These are phyloP conservation scores for Penicillium tannophilum DNA, from an alignment of 495 filamentous ascomycete species.

Conservation along the genomic window DNA sequence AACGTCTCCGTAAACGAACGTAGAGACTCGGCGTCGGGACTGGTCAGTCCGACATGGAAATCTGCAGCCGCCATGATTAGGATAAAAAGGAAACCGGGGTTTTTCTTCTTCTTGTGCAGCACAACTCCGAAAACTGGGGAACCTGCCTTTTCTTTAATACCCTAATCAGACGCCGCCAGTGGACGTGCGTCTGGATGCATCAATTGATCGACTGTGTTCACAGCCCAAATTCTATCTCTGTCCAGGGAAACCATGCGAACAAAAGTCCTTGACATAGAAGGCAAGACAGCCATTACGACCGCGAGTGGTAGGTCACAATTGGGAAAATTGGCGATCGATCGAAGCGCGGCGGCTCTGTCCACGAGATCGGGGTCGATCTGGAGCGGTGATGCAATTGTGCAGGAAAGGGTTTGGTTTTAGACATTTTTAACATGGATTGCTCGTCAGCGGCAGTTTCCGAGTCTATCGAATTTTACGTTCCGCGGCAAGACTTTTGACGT, in stretches of 20 bases:
- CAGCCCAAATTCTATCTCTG: slow-evolving; percentile 4
- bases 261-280: slow-evolving; percentile 8
- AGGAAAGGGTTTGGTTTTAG: slow-evolving; percentile 15
- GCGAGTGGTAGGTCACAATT: slow-evolving; percentile 24
- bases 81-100: not conserved
- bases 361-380: slow-evolving; percentile 22
- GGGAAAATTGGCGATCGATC: slow-evolving; percentile 25
- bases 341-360: slow-evolving; percentile 13
- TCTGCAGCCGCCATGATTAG: slow-evolving; percentile 21
- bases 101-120: not conserved
- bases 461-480: slow-evolving; percentile 28
- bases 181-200: slow-evolving; percentile 22
- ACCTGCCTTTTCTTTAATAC: slow-evolving; percentile 20
- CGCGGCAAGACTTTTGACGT: slow-evolving; percentile 4
- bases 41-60: slow-evolving; percentile 16
- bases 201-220: slow-evolving; percentile 22
- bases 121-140: not conserved
- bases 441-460: slow-evolving; percentile 18
- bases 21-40: slow-evolving; percentile 25
- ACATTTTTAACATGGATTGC: slow-evolving; percentile 14
- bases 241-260: slow-evolving; percentile 9
- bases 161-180: slow-evolving; percentile 1
- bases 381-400: slow-evolving; percentile 29
- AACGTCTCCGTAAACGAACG: slow-evolving; percentile 25
- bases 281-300: slow-evolving; percentile 3